phyloP scores from a whole-genome alignment of 768 basidiomycete species.

The Russula sp. region DNA sequence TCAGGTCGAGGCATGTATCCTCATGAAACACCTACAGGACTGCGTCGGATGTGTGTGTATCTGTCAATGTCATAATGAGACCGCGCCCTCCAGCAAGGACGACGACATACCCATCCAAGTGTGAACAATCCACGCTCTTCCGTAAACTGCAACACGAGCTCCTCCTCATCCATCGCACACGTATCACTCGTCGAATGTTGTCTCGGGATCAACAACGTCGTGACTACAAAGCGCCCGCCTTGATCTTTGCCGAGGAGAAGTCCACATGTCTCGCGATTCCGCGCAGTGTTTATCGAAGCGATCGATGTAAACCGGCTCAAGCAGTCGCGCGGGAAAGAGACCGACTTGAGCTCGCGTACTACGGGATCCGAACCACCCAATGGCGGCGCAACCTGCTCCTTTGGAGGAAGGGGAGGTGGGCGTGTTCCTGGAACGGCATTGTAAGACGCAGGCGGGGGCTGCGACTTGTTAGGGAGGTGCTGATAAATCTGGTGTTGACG shows the following conservation, averaged over 20 bases:
- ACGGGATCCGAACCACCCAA: constrained; percentile 28
- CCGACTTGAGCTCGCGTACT: constrained; percentile 45
- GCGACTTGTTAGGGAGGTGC: constrained; percentile 16
- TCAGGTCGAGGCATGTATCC: not conserved
- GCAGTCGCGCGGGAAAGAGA: constrained; percentile 64
- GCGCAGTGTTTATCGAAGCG: constrained; percentile 68
- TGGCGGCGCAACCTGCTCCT: constrained; percentile 27
- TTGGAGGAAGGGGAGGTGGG: constrained; percentile 28
- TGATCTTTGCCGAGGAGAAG: constrained; percentile 64
- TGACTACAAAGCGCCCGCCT: constrained; percentile 60
- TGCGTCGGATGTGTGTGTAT: constrained; percentile 92
- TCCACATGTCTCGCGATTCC: constrained; percentile 83
- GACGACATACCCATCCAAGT: constrained; percentile 74
- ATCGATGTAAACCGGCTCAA: constrained; percentile 71
- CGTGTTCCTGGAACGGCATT: not conserved
- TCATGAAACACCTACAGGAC: constrained; percentile 48
- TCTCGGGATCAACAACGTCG: constrained; percentile 79
- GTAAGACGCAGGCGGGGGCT: constrained; percentile 6
- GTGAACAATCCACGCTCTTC: constrained; percentile 76
- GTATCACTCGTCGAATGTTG: constrained; percentile 86
- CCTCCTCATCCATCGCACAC: constrained; percentile 90
- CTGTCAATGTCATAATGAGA: constrained; percentile 32
- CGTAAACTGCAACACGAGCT: constrained; percentile 78
- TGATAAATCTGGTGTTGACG: constrained; percentile 20
- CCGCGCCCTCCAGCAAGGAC: not conserved